These are phyloP conservation scores for Dryas integrifolia DNA, from an alignment of 331 rosid genomes.

Conservation along the genomic window DNA sequence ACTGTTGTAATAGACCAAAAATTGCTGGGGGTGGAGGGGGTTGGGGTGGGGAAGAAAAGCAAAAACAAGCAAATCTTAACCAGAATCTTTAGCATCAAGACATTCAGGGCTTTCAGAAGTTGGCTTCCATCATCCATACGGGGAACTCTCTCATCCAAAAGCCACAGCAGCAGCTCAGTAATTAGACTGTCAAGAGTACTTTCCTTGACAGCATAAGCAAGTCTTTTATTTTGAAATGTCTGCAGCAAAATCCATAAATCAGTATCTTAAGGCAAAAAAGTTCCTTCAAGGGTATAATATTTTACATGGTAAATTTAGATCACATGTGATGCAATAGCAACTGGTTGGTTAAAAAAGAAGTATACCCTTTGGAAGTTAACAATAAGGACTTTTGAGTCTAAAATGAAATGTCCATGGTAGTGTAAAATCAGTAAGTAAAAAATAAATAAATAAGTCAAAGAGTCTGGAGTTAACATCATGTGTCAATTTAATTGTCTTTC, in stretches of 20 bases:
- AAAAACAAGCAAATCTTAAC: slow-evolving; percentile 37
- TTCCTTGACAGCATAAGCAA: slow-evolving; percentile 89
- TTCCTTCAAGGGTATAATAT: neutral
- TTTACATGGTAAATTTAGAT: neutral
- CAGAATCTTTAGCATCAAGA: slow-evolving; percentile 96
- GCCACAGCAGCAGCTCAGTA: slow-evolving; percentile 97
- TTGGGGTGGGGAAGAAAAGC: neutral
- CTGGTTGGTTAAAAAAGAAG: no score
- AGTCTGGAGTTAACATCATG: no score
- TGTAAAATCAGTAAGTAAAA: no score
- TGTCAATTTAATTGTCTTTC: no score
- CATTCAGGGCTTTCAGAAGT: slow-evolving; percentile 90
- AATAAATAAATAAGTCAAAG: no score
- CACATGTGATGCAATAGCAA: neutral
- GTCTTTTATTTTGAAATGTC: slow-evolving; percentile 95
- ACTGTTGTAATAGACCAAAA: slow-evolving; percentile 1
- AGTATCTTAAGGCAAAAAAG: slow-evolving; percentile 16
- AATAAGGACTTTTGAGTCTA: no score
- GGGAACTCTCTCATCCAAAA: slow-evolving; percentile 97
- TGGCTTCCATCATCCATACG: slow-evolving; percentile 99
- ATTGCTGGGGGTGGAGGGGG: neutral
- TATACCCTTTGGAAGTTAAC: no score
- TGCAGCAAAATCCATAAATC: slow-evolving; percentile 31
- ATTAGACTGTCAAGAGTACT: slow-evolving; percentile 87
- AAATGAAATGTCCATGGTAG: no score